Conservation (phyloP, 75 land plant genomes). For the Ceratopteris richardii region DNA sequence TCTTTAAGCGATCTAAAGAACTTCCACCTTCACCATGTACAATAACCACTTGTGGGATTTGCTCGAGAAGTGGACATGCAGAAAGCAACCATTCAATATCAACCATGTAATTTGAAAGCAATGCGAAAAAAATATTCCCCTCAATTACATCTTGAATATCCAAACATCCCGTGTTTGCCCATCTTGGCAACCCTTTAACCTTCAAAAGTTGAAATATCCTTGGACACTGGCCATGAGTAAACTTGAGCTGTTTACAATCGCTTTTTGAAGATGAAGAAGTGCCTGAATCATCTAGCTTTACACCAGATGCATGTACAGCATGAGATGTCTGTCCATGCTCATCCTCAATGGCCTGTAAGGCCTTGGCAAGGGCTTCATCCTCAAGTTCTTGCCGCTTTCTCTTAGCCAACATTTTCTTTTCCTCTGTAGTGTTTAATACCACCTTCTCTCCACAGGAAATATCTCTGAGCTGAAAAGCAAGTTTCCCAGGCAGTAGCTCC, state of each 20-base stretch:
- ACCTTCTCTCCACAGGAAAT: constrained; percentile 1
- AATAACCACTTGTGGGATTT: constrained; percentile 67
- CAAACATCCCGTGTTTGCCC: constrained; percentile 79
- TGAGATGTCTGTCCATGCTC: background rate
- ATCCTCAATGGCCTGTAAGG: constrained; percentile 30
- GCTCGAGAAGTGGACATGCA: constrained; percentile 60
- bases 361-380: constrained; percentile 40
- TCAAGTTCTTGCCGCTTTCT: constrained; percentile 35
- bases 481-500: constrained; percentile 73
- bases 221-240: background rate
- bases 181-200: constrained; percentile 65
- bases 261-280: background rate
- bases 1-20: constrained; percentile 57
- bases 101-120: constrained; percentile 96
- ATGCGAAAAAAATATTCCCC: constrained; percentile 74
- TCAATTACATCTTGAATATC: constrained; percentile 62
- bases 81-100: constrained; percentile 82
- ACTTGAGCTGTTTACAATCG: background rate
- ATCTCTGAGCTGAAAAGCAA: constrained; percentile 31
- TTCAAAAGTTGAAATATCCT: constrained; percentile 53
- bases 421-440: constrained; percentile 1
- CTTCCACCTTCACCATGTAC: constrained; percentile 81
- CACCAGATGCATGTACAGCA: background rate
- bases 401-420: constrained; percentile 7
- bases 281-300: background rate